Percentiles rank a stretch among this genome's conserved stretches.
phyloP scores from a whole-genome alignment of 257 asterid genomes.

The Anisodus acutangulus region DNA sequence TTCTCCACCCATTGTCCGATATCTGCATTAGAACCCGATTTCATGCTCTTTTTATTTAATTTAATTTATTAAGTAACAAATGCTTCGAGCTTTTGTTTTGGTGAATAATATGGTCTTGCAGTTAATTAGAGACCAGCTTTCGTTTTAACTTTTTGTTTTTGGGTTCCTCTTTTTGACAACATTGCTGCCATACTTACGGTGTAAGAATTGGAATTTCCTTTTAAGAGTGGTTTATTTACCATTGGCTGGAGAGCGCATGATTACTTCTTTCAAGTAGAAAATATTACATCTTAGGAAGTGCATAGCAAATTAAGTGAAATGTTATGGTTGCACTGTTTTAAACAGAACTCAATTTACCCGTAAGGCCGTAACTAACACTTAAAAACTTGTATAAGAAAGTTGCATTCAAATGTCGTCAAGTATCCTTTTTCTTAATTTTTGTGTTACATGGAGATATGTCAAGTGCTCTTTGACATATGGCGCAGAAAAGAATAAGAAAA shows the following conservation, averaged over 20 bases:
- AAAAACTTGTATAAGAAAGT: no score
- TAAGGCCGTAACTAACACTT: neutral
- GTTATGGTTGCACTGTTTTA: neutral
- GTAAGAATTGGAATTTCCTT: neutral
- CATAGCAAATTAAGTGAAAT: constrained; percentile 1
- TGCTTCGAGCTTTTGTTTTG: neutral
- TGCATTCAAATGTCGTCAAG: no score
- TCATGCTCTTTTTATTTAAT: neutral
- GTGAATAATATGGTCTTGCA: neutral
- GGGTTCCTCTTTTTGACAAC: neutral
- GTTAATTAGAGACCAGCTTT: neutral
- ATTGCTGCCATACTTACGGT: neutral
- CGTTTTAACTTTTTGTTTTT: neutral
- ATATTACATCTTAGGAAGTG: neutral
- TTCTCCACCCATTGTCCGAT: neutral
- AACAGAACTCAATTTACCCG: no score
- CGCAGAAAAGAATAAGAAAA: no score
- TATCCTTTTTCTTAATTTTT: no score
- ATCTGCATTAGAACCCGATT: neutral
- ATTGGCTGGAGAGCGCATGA: no score
- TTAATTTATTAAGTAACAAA: neutral
- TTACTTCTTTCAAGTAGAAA: neutral
- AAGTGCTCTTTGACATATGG: no score
- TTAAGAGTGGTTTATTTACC: neutral
- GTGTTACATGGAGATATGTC: no score